Percentiles rank a stretch among this genome's conserved stretches.
phyloP scores from a whole-genome alignment of 1,284 basidiomycete genomes.

The Cutaneotrichosporon sp. region DNA sequence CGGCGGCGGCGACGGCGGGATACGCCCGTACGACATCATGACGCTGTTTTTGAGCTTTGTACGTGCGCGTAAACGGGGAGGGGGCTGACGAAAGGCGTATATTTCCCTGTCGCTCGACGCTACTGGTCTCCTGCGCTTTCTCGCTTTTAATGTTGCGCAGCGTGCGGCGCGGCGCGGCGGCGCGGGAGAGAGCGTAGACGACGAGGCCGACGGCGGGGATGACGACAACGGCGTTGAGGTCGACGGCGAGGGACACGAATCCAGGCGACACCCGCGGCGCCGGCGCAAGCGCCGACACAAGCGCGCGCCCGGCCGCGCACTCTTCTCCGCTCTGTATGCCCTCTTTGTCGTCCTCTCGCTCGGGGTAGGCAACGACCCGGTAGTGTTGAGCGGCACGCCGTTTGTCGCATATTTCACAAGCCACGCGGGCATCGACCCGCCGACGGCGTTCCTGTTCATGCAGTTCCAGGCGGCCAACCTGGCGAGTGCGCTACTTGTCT shows the following conservation, averaged over 20 bases:
- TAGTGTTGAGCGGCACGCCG: slow-evolving; percentile 72
- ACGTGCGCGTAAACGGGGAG: slow-evolving; percentile 16
- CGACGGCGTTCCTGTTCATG: slow-evolving; percentile 62
- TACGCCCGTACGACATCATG: slow-evolving; percentile 89
- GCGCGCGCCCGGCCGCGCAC: slow-evolving; percentile 54
- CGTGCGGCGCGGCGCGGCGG: slow-evolving; percentile 54
- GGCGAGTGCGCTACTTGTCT: slow-evolving; percentile 50
- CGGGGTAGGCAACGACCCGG: slow-evolving; percentile 82
- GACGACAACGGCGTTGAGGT: background rate
- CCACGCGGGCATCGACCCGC: slow-evolving; percentile 59
- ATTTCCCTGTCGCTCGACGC: slow-evolving; percentile 84
- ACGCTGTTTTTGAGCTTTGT: slow-evolving; percentile 82
- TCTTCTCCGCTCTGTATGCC: slow-evolving; percentile 73
- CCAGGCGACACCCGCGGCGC: background rate
- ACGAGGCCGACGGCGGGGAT: background rate
- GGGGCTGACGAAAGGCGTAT: slow-evolving; percentile 60
- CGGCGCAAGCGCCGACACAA: background rate
- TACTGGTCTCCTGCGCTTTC: slow-evolving; percentile 77
- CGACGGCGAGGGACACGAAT: background rate
- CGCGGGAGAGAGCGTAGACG: background rate
- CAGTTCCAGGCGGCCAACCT: slow-evolving; percentile 77
- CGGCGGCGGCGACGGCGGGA: slow-evolving; percentile 56
- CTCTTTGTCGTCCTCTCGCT: slow-evolving; percentile 75
- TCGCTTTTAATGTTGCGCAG: slow-evolving; percentile 81
- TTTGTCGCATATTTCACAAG: slow-evolving; percentile 80